Evolutionary conservation across 306 rosid genomes (phyloP), one percentile per base, ranked within the genome.

Genomic region (Macrotyloma uniflorum): DNA sequence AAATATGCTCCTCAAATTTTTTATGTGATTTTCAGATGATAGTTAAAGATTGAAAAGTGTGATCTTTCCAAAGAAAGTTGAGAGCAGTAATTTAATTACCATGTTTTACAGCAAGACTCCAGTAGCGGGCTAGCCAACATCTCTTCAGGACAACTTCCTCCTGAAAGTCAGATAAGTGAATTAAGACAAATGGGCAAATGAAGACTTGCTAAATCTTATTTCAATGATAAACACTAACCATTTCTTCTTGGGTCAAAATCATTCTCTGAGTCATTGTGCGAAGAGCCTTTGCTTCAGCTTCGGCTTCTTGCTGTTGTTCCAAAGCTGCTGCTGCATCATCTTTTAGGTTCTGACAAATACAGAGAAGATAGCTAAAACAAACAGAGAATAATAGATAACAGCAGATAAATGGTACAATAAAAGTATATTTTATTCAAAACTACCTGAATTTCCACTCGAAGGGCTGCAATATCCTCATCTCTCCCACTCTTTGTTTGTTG

Each of bases 91-190:
- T 69, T 82, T 40, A 19, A 67, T 79, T 91, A 96, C 99, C 99
- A 81, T 91, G 88, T 79, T 91, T 89, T 73, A 96, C 88, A 75
- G 98, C 92, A 76, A 93, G 88, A 76, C 92, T 92, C 99, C 99
- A 96, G 80, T 93, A 91, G 82, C 99, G 98, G 71, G 99, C 93
- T 65, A 96, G 97, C 99, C 99, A 93, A 82, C 99, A 96, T 84
- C 99, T 85, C 93, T 93, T 96, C 57, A 96, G 85, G 72, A 96
- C 99, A 80, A 96, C 99, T 86, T 93, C 98, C 87, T 93, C 98
- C 98, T 93, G 69, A 75, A 81, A 77, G 70, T 74, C 18, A 83
- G 65, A 82, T n/a, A 23, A 50, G 58, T 33, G 26, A 82, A 69
- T 62, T 36, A 77, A 81, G 65, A 59, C 64, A 75, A 19, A 67